Conservation (phyloP, 2,329 filamentous ascomycete species). For the Passalora sequoiae region DNA sequence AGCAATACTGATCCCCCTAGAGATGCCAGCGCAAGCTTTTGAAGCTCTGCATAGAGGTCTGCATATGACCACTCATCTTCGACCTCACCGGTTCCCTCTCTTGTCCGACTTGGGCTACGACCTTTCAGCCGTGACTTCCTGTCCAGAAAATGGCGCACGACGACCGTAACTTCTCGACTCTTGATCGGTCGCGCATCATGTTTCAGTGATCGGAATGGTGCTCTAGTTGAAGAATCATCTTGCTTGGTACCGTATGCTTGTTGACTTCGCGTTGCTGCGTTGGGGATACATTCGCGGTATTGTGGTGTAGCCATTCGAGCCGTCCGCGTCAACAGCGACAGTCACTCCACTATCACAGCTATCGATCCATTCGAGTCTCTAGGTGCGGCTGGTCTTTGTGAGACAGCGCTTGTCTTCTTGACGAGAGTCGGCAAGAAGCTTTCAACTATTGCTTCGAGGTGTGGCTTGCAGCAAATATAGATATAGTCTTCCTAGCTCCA, state of each 20-base stretch:
- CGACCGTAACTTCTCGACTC: background rate
- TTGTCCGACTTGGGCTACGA: background rate
- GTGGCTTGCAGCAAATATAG: no score
- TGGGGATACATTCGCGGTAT: background rate
- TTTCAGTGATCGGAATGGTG: no score
- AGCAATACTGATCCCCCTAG: background rate
- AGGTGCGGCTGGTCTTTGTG: no score
- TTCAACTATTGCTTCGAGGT: no score
- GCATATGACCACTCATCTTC: background rate
- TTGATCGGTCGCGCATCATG: background rate
- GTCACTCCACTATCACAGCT: no score
- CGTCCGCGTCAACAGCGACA: no score
- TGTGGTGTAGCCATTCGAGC: background rate
- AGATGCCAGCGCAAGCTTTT: background rate
- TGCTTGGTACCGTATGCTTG: background rate
- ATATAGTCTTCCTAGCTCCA: no score
- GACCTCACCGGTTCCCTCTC: slow-evolving; percentile 1
- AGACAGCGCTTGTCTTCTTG: no score
- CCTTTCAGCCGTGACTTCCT: background rate
- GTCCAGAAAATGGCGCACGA: background rate
- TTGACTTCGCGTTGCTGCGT: background rate
- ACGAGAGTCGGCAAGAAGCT: no score
- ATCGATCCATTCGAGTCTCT: no score
- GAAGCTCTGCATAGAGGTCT: slow-evolving; percentile 2
- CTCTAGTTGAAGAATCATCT: background rate